A percentile compares a stretch with the other conserved stretches of the same genome.
Evolutionary conservation across 345 rosid species (phyloP).

Genomic region (Brassica incana): DNA sequence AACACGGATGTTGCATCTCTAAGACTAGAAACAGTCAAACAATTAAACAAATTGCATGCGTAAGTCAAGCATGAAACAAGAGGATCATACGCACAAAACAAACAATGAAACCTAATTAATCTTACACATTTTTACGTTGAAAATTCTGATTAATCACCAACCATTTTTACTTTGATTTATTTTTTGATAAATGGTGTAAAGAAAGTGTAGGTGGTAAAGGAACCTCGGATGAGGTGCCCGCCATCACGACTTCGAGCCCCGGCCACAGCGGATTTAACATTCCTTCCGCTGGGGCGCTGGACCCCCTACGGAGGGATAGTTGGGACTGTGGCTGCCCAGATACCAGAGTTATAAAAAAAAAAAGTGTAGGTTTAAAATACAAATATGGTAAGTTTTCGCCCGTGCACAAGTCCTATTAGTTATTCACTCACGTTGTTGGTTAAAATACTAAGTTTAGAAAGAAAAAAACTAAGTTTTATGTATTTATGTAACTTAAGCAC

Average conservation of each 20-base stretch:
- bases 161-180: background rate
- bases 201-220: background rate
- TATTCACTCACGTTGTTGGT: too few species aligned
- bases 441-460: too few species aligned
- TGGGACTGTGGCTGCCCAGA: too few species aligned
- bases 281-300: too few species aligned
- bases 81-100: background rate
- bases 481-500: background rate
- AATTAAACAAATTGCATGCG: background rate
- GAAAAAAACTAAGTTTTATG: background rate
- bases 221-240: too few species aligned
- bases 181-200: background rate
- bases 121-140: background rate
- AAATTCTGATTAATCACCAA: background rate
- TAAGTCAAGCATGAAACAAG: background rate
- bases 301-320: too few species aligned
- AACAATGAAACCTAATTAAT: background rate
- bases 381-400: too few species aligned
- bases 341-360: too few species aligned
- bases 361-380: too few species aligned
- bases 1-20: conserved; percentile 15
- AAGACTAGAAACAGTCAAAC: background rate
- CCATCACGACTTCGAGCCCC: too few species aligned
- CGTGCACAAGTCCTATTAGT: background rate
- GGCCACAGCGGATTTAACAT: too few species aligned